Conservation (phyloP, 345 rosid species). For the Cardiospermum halicacabum region DNA sequence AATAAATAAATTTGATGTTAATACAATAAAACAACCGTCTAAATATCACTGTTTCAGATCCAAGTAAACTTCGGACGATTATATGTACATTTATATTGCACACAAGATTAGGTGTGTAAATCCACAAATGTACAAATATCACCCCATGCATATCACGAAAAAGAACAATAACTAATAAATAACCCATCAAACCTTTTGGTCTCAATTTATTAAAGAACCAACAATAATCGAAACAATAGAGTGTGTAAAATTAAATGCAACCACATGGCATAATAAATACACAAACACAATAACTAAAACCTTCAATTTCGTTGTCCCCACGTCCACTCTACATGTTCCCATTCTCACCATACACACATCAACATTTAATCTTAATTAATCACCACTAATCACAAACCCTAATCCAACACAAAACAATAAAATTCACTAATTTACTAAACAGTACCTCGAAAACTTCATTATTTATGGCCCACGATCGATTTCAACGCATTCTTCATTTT, state of each 20-base stretch:
- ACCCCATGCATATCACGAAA: no score
- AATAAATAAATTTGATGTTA: no score
- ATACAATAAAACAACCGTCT: no score
- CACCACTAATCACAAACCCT: neutral
- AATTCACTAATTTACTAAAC: neutral
- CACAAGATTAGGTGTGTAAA: no score
- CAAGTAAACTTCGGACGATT: no score
- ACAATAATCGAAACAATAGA: neutral
- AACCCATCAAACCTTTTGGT: neutral
- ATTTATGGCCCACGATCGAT: constrained; percentile 34
- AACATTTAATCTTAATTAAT: no score
- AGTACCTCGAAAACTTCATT: constrained; percentile 12
- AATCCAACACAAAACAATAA: neutral
- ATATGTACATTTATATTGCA: no score
- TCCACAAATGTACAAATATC: no score
- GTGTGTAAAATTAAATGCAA: neutral
- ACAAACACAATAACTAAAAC: no score
- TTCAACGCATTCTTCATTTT: constrained; percentile 43
- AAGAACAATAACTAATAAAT: no score
- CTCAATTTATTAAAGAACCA: neutral
- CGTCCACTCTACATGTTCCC: neutral
- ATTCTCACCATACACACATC: neutral
- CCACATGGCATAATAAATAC: neutral
- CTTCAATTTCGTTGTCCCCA: neutral
- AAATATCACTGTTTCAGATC: no score